Conservation (phyloP, 495 filamentous ascomycete genomes). For the Tuber indicum region DNA sequence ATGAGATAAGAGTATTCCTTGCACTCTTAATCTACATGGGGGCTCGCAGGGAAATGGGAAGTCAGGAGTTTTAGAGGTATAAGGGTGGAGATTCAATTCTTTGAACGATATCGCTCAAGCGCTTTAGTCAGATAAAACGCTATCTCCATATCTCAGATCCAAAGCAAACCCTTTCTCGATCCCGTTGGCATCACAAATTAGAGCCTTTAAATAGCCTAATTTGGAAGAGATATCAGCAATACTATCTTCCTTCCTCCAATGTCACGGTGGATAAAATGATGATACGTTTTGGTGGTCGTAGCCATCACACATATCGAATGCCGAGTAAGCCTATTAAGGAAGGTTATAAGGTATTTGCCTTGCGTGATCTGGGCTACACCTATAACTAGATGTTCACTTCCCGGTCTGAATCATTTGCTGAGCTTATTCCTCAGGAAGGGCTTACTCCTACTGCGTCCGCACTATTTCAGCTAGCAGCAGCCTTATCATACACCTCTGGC, state of each 20-base stretch:
- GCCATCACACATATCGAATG: slow-evolving; percentile 15
- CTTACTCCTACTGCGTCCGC: no score
- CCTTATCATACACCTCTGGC: no score
- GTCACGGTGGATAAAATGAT: slow-evolving; percentile 13
- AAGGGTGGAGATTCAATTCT: neutral
- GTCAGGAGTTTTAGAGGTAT: neutral
- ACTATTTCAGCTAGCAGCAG: no score
- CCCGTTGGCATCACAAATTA: no score
- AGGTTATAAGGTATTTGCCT: slow-evolving; percentile 11
- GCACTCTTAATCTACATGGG: neutral
- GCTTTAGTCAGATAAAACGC: slow-evolving; percentile 17
- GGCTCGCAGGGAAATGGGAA: neutral
- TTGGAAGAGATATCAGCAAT: neutral
- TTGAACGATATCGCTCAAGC: neutral
- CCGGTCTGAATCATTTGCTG: no score
- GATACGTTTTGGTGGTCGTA: slow-evolving; percentile 5
- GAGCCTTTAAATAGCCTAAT: no score
- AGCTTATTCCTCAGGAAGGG: no score
- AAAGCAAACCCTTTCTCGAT: neutral
- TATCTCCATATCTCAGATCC: slow-evolving; percentile 13
- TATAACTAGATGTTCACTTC: no score
- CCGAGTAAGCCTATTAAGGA: slow-evolving; percentile 15
- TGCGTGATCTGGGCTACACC: no score
- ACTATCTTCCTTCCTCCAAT: slow-evolving; percentile 4
- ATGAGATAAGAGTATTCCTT: neutral